Evolutionary conservation across 495 filamentous ascomycete genomes (phyloP).

Genomic region (Pseudevernia furfuracea): DNA sequence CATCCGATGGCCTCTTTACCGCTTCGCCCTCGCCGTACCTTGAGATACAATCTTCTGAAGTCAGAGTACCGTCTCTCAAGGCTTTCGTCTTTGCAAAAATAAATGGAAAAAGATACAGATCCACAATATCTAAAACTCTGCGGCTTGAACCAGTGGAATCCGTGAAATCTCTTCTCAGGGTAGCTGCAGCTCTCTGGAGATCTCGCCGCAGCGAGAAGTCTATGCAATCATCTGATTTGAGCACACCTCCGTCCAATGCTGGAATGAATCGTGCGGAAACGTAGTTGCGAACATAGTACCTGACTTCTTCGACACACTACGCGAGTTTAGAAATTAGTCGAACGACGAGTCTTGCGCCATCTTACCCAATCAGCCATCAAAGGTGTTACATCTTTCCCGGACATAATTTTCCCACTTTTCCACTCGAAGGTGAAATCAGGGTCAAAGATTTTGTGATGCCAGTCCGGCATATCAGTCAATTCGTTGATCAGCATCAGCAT

Average conservation of each 20-base stretch:
- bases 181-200: conserved; percentile 26
- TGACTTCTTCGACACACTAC: conserved; percentile 30
- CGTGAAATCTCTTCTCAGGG: conserved; percentile 26
- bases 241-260: conserved; percentile 24
- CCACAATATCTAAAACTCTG: conserved; percentile 32
- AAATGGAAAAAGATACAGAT: conserved; percentile 41
- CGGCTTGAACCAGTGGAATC: conserved; percentile 9
- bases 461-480: conserved; percentile 32
- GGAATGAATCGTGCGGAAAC: conserved; percentile 17
- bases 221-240: conserved; percentile 29
- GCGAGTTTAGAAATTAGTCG: not conserved
- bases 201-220: conserved; percentile 31
- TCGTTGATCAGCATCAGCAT: conserved; percentile 32
- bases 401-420: conserved; percentile 17
- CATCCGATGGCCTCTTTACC: conserved; percentile 15
- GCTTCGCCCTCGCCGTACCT: conserved; percentile 30
- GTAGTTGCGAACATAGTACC: conserved; percentile 26
- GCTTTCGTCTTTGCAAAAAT: conserved; percentile 36
- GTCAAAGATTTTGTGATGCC: conserved; percentile 30
- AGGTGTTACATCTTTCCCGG: conserved; percentile 5
- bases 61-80: conserved; percentile 28
- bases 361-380: conserved; percentile 21
- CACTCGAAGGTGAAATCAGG: conserved; percentile 12
- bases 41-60: conserved; percentile 28
- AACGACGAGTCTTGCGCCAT: too few relatives aligned